phyloP scores from a whole-genome alignment of 2,329 filamentous ascomycete genomes.

The Talaromyces sp. region DNA sequence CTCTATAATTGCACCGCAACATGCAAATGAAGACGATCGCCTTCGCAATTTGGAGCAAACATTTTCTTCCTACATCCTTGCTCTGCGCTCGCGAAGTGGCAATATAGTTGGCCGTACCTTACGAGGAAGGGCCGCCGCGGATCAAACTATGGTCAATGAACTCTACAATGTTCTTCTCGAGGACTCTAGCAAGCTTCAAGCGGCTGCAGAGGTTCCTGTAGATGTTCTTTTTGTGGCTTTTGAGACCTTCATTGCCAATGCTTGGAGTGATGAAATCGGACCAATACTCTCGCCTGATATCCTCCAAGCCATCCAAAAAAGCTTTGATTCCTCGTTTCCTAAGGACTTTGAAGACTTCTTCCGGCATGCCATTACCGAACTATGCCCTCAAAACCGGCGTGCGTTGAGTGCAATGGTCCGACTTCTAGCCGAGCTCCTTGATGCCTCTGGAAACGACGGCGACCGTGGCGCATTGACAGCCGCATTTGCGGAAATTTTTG shows the following conservation, averaged over 20 bases:
- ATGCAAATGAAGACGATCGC: constrained; percentile 55
- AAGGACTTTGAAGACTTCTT: constrained; percentile 53
- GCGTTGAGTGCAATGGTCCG: constrained; percentile 81
- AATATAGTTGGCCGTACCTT: constrained; percentile 76
- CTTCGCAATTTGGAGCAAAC: constrained; percentile 75
- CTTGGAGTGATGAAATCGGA: constrained; percentile 85
- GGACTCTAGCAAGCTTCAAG: constrained; percentile 70
- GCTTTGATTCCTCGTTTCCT: constrained; percentile 37
- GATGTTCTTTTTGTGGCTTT: constrained; percentile 88
- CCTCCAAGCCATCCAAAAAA: constrained; percentile 64
- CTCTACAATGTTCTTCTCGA: constrained; percentile 85
- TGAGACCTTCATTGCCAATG: constrained; percentile 83
- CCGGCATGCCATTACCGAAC: constrained; percentile 44
- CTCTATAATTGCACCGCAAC: constrained; percentile 51
- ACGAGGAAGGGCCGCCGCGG: constrained; percentile 61
- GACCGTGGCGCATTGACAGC: constrained; percentile 83
- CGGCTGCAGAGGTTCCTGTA: constrained; percentile 67
- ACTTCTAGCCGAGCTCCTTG: constrained; percentile 77
- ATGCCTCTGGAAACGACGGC: constrained; percentile 84
- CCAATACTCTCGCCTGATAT: constrained; percentile 68
- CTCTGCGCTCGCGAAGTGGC: constrained; percentile 77
- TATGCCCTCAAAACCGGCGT: constrained; percentile 58
- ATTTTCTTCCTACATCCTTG: constrained; percentile 74
- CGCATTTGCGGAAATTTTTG: constrained; percentile 81
- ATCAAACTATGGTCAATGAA: constrained; percentile 79